A percentile compares a stretch with the other conserved stretches of the same genome.
These are phyloP conservation scores for Triticum aestivum DNA, from an alignment of 176 grass and related monocot species.

Conservation along the genomic window IWGSC_CS_RefSeq_v2.1 NC_057797.1:72241214-72241713, in stretches of 20 bases:
- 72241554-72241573: too few relatives aligned
- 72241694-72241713: too few relatives aligned
- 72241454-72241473: neutral
- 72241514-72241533: too few relatives aligned
- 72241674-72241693: too few relatives aligned
- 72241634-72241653: too few relatives aligned
- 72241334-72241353: constrained; percentile 1
- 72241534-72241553: too few relatives aligned
- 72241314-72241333: neutral
- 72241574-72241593: too few relatives aligned
- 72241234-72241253: constrained; percentile 86
- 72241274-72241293: constrained; percentile 30
- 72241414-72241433: neutral
- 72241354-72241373: constrained; percentile 26
- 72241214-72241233: constrained; percentile 58
- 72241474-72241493: neutral
- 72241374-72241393: constrained; percentile 33
- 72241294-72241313: neutral
- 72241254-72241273: constrained; percentile 58
- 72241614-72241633: too few relatives aligned
- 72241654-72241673: too few relatives aligned
- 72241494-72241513: neutral
- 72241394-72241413: constrained; percentile 28
- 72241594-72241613: too few relatives aligned
- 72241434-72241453: neutral